phyloP scores from a whole-genome alignment of 2,329 filamentous ascomycete species.

The Monosporascus ibericus region DNA sequence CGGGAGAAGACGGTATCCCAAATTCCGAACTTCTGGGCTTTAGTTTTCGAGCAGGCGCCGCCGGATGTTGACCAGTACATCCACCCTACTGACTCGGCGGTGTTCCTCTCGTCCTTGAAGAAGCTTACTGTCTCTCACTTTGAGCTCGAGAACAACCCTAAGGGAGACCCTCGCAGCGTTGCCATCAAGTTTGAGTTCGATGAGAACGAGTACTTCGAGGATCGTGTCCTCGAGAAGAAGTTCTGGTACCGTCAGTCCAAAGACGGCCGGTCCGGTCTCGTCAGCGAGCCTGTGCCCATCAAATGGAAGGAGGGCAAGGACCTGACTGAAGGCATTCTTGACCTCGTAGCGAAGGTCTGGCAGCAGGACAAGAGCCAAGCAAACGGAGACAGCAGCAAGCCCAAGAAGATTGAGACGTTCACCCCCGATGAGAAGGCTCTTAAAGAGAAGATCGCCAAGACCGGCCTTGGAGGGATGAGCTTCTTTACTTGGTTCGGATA shows the following conservation, averaged over 20 bases:
- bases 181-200: constrained; percentile 71
- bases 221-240: constrained; percentile 78
- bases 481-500: constrained; percentile 92
- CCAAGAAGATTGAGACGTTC: constrained; percentile 39
- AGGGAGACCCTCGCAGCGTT: constrained; percentile 76
- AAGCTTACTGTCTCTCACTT: constrained; percentile 71
- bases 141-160: constrained; percentile 58
- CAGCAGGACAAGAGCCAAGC: constrained; percentile 48
- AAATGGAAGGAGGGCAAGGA: constrained; percentile 84
- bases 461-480: constrained; percentile 59
- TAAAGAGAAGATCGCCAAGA: constrained; percentile 50
- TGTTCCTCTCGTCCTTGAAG: constrained; percentile 64
- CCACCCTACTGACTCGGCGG: constrained; percentile 68
- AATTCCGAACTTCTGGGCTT: constrained; percentile 90
- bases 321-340: constrained; percentile 72
- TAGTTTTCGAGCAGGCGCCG: constrained; percentile 83
- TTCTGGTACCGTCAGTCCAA: constrained; percentile 75
- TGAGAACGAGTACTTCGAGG: constrained; percentile 76
- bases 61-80: constrained; percentile 84
- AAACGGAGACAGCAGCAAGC: constrained; percentile 27
- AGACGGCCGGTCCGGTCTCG: constrained; percentile 67
- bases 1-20: constrained; percentile 63
- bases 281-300: constrained; percentile 84
- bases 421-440: constrained; percentile 50
- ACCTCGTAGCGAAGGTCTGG: constrained; percentile 64